Base-by-base conservation (phyloP, 495 filamentous ascomycete species). In the Tuber umbilicatum region DNA sequence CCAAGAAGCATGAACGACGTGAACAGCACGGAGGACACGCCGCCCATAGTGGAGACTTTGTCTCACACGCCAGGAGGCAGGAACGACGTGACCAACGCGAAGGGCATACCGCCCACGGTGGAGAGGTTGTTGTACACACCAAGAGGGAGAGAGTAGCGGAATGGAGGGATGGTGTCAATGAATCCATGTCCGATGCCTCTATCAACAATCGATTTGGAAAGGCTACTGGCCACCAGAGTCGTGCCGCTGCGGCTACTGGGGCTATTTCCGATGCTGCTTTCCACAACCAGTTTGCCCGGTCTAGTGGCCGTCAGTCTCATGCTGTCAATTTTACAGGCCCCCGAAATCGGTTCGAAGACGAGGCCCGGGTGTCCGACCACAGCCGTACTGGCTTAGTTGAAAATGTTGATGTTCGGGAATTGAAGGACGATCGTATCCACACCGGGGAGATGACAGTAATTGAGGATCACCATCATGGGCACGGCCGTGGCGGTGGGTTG, bases 401-500 rank as follows among this genome's bases (percentile, higher is more conserved):
- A 64, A 64, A 64, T 64, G 55, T 64, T 64, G 55, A 64, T 64
- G 55, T 64, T 64, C 55, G 55, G 27, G 55, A 64, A 19, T 64
- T 64, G 55, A 64, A 14, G 55, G 55, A 64, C 55, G 77, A 79
- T 47, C 77, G 77, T 70, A 79, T 79, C 43, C 77, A 79, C 68
- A 79, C 77, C 27, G 77, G 77, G n/a, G 77, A 79, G 77, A 79
- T 77, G 72, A 72, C 72, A 35, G 75, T 78, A 45, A 77, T 78
- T 27, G 72, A 74, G 37, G 69, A 74, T 68, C 77, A 68, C 35
- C 77, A 42, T 17, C 77, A 79, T 74, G 31, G 68, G 1, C 73
- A 72, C 64, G 73, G 55, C 38, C 76, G 73, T 64, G 72, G 43
- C 17, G 72, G 60, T n/a, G 31, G 31, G 27, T 64, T 35, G 55